These are phyloP conservation scores for Helicostylum pulchrum DNA, from an alignment of 192 early-diverging fungal species.

Conservation along the genomic window DNA sequence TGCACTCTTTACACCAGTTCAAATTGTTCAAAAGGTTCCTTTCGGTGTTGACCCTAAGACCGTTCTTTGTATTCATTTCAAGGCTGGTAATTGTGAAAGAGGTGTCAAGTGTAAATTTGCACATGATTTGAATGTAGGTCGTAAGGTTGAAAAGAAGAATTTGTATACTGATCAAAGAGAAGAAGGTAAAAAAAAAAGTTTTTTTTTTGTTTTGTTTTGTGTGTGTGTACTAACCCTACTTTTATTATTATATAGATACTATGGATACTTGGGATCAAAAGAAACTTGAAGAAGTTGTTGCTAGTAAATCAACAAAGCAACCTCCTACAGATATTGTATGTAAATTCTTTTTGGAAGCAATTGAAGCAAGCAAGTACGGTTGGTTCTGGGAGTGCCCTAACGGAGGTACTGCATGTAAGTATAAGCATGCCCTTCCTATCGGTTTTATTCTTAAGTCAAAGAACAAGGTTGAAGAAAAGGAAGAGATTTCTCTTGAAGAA, in stretches of 20 bases:
- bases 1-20: conserved; percentile 87
- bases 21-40: conserved; percentile 88
- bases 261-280: conserved; percentile 97
- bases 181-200: conserved; percentile 40
- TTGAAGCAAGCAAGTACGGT: conserved; percentile 92
- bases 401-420: conserved; percentile 91
- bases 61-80: conserved; percentile 90
- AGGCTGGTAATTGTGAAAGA: conserved; percentile 87
- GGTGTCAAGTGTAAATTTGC: conserved; percentile 96
- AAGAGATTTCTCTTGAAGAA: conserved; percentile 91
- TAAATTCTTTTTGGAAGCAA: conserved; percentile 97
- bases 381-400: conserved; percentile 99
- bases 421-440: conserved; percentile 93
- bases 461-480: conserved; percentile 74
- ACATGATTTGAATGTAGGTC: conserved; percentile 86
- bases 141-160: conserved; percentile 90
- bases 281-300: conserved; percentile 87
- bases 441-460: conserved; percentile 95
- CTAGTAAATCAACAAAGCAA: conserved; percentile 80
- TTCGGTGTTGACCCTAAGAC: conserved; percentile 98
- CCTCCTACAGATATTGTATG: conserved; percentile 97
- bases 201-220: neutral
- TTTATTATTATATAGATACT: conserved; percentile 53
- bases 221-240: neutral
- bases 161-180: conserved; percentile 86